Evolutionary conservation across 1,284 basidiomycete species (phyloP).

Genomic region (Cryptococcus sp.): DNA sequence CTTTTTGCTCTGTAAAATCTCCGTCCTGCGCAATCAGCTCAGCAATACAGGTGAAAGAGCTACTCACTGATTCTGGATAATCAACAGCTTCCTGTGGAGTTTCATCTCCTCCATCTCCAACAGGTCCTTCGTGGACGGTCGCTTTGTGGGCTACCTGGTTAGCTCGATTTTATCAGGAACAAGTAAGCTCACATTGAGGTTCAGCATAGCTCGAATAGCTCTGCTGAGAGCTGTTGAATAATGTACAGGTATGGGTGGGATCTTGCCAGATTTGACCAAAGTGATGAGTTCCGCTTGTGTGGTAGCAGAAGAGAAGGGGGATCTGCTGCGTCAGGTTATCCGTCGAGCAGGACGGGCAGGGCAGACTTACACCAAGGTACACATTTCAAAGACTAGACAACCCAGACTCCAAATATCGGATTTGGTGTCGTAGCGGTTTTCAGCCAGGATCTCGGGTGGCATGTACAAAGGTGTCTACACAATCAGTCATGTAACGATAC

Average conservation of each 20-base stretch:
- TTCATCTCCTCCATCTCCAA: slow-evolving; percentile 48
- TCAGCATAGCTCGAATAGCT: slow-evolving; percentile 43
- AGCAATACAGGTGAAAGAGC: slow-evolving; percentile 4
- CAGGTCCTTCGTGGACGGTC: slow-evolving; percentile 45
- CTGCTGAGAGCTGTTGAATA: slow-evolving; percentile 35
- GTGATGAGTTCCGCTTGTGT: slow-evolving; percentile 45
- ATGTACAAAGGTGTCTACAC: slow-evolving; percentile 91
- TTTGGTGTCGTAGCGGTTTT: slow-evolving; percentile 93
- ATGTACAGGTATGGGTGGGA: slow-evolving; percentile 39
- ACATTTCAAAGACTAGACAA: slow-evolving; percentile 92
- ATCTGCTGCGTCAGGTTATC: slow-evolving; percentile 23
- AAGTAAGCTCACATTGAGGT: slow-evolving; percentile 32
- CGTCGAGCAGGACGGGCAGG: not conserved
- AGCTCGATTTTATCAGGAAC: not conserved
- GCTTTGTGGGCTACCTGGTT: slow-evolving; percentile 29
- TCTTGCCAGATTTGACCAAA: slow-evolving; percentile 43
- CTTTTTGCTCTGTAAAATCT: slow-evolving; percentile 33
- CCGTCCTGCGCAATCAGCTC: slow-evolving; percentile 16
- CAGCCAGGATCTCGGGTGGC: slow-evolving; percentile 95
- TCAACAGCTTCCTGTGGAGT: slow-evolving; percentile 43
- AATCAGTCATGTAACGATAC: slow-evolving; percentile 3
- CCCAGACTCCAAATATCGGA: slow-evolving; percentile 98
- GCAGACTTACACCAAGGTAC: slow-evolving; percentile 64
- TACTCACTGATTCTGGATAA: slow-evolving; percentile 52
- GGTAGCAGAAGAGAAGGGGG: slow-evolving; percentile 44